These are phyloP conservation scores for Ophiocordyceps unilateralis DNA, from an alignment of 2,329 filamentous ascomycete genomes.

Conservation along the genomic window DNA sequence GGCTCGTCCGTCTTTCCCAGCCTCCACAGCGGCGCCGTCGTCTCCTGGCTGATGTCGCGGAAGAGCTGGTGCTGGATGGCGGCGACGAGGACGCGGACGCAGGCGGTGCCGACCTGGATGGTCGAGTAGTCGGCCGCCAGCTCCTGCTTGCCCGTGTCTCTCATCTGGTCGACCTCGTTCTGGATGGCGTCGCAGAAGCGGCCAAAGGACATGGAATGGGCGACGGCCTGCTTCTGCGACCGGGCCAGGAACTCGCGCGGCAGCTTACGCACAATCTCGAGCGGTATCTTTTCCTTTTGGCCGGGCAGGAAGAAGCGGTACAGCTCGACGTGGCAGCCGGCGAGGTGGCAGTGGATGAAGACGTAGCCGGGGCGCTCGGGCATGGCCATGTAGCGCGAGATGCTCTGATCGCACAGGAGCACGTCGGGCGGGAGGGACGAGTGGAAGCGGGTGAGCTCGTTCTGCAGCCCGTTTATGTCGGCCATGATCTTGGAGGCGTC, in stretches of 20 bases:
- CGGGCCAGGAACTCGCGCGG: slow-evolving; percentile 17
- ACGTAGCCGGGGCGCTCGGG: slow-evolving; percentile 17
- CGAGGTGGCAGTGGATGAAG: slow-evolving; percentile 19
- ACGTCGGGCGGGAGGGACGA: slow-evolving; percentile 16
- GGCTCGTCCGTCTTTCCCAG: slow-evolving; percentile 14
- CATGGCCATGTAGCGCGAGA: slow-evolving; percentile 13
- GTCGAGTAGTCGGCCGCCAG: slow-evolving; percentile 14
- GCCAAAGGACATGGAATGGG: slow-evolving; percentile 18
- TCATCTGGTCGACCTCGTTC: slow-evolving; percentile 10
- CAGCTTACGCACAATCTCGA: slow-evolving; percentile 16
- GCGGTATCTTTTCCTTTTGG: slow-evolving; percentile 13
- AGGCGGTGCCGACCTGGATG: slow-evolving; percentile 14
- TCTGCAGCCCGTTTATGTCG: slow-evolving; percentile 18
- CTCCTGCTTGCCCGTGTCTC: slow-evolving; percentile 8
- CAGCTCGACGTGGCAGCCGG: slow-evolving; percentile 19
- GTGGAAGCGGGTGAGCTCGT: slow-evolving; percentile 18
- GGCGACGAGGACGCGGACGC: slow-evolving; percentile 16
- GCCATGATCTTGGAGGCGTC: slow-evolving; percentile 21
- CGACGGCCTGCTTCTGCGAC: slow-evolving; percentile 21
- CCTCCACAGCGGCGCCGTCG: slow-evolving; percentile 19
- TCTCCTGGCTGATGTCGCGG: slow-evolving; percentile 15
- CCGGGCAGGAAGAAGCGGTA: slow-evolving; percentile 22
- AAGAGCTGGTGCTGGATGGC: slow-evolving; percentile 19
- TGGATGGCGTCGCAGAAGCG: slow-evolving; percentile 19
- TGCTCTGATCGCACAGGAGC: slow-evolving; percentile 16